Evolutionary conservation across 2,329 filamentous ascomycete species (phyloP).

Genomic region (Fusarium camptoceras): DNA sequence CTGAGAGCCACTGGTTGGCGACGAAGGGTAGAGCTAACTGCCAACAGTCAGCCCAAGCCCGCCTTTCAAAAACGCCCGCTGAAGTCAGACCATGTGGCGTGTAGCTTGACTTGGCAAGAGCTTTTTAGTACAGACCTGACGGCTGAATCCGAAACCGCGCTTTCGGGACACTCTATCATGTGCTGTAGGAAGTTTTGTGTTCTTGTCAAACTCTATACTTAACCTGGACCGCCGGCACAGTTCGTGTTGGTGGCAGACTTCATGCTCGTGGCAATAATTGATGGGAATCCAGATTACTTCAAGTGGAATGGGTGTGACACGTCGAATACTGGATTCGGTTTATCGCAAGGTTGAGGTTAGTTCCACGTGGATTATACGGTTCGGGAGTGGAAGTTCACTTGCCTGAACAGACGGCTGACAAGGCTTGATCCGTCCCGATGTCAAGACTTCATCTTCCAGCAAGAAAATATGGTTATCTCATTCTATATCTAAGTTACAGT

Average conservation of each 20-base stretch:
- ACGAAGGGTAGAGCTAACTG: no score
- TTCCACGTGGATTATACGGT: neutral
- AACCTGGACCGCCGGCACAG: neutral
- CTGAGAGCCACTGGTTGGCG: neutral
- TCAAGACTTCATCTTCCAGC: no score
- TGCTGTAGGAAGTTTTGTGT: no score
- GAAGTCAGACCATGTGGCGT: neutral
- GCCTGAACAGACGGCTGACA: neutral
- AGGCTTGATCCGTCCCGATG: neutral
- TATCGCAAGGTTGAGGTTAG: neutral
- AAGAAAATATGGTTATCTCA: neutral
- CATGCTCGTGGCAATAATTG: neutral
- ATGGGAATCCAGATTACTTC: neutral
- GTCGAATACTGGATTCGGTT: accelerated
- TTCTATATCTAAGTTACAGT: neutral
- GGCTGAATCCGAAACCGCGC: no score
- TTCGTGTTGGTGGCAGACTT: neutral
- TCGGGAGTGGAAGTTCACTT: neutral
- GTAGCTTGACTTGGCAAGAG: neutral
- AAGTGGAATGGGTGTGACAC: neutral
- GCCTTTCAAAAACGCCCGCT: neutral
- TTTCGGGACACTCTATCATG: neutral
- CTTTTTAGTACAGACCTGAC: neutral
- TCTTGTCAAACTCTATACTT: no score
- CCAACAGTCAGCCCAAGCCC: neutral